Percentiles rank a stretch among this genome's conserved stretches.
Evolutionary conservation across 176 grass and related monocot species (phyloP).

Genomic region (Triticum monococcum): DNA sequence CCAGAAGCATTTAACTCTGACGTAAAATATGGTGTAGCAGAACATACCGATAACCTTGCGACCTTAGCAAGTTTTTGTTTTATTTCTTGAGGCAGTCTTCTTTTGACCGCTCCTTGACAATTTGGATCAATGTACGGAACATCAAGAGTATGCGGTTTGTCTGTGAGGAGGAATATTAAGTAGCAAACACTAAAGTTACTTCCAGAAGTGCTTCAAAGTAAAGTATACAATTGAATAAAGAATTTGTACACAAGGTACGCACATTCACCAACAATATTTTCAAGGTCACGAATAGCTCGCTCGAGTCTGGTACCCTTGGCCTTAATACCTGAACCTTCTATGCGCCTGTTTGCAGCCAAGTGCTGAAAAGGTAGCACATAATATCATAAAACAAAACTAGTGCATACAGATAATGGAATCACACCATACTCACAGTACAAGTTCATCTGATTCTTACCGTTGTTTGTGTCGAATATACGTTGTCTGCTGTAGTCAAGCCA

Average conservation of each 20-base stretch:
- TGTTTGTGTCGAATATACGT: conserved; percentile 45
- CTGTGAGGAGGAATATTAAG: conserved; percentile 42
- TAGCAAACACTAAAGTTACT: conserved; percentile 31
- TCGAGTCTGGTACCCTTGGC: conserved; percentile 79
- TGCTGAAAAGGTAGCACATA: conserved; percentile 45
- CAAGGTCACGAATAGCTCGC: conserved; percentile 71
- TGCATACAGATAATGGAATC: background rate
- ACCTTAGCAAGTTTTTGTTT: conserved; percentile 85
- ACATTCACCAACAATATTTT: conserved; percentile 79
- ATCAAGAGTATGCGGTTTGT: conserved; percentile 56
- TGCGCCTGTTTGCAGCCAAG: conserved; percentile 23
- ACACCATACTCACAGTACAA: background rate
- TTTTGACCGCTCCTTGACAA: conserved; percentile 59
- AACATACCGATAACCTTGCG: conserved; percentile 74
- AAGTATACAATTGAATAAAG: conserved; percentile 6
- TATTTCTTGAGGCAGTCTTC: conserved; percentile 76
- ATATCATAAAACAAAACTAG: conserved; percentile 25
- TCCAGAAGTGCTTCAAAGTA: conserved; percentile 21
- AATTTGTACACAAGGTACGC: conserved; percentile 2
- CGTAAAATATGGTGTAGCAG: conserved; percentile 19
- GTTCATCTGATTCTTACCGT: conserved; percentile 34
- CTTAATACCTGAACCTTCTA: conserved; percentile 51
- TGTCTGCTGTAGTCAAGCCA: conserved; percentile 37
- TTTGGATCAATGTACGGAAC: conserved; percentile 56
- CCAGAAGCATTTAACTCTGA: conserved; percentile 1